Percentiles rank a stretch among this genome's conserved stretches.
phyloP scores from a whole-genome alignment of 768 basidiomycete genomes.

The Termitomyces sp. region DNA sequence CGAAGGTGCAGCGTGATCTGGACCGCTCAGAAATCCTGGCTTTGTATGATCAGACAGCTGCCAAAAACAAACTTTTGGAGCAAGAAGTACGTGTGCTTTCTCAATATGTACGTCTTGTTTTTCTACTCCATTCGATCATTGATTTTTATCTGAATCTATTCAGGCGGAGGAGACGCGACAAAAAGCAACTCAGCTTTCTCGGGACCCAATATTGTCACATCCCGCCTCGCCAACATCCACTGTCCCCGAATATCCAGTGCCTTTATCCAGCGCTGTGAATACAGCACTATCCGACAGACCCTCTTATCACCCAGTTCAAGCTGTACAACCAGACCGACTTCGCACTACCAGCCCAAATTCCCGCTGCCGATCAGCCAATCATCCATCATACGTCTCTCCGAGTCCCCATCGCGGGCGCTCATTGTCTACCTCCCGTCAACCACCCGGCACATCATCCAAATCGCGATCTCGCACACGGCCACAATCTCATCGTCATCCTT shows the following conservation, averaged over 20 bases:
- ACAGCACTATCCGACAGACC: not conserved
- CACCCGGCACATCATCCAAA: not conserved
- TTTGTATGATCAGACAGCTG: slow-evolving; percentile 25
- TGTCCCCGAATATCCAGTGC: not conserved
- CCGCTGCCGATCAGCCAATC: not conserved
- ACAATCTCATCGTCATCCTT: not conserved
- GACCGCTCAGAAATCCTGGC: slow-evolving; percentile 25
- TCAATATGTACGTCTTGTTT: slow-evolving; percentile 20
- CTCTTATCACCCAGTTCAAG: not conserved
- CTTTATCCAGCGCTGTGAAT: not conserved
- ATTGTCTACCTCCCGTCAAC: not conserved
- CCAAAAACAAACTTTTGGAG: slow-evolving; percentile 34
- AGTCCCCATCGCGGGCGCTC: not conserved
- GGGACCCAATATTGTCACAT: not conserved
- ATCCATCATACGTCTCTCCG: not conserved
- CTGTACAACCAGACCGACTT: not conserved
- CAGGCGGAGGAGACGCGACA: slow-evolving; percentile 8
- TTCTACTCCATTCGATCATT: not conserved
- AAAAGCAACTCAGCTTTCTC: not conserved
- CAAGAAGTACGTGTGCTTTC: slow-evolving; percentile 29
- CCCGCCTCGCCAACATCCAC: not conserved
- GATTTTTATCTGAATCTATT: not conserved
- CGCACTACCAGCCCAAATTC: not conserved
- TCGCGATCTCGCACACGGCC: not conserved
- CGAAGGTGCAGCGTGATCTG: not conserved